Conservation (phyloP, 208 protist genomes). For the Novymonas esmeraldas region DNA sequence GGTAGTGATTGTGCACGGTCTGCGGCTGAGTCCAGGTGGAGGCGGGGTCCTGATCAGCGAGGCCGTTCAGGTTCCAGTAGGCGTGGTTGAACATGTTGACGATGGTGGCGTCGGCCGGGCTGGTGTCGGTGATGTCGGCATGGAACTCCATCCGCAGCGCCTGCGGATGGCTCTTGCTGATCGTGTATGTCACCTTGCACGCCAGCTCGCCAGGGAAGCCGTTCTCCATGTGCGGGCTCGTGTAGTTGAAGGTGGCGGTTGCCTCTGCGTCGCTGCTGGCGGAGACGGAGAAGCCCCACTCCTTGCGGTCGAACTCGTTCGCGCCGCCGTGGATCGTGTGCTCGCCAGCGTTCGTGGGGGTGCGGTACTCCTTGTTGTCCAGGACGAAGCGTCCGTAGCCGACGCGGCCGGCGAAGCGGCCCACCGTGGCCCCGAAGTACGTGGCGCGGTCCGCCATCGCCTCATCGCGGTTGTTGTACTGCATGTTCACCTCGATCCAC, state of each 20-base stretch:
- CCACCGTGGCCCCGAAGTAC: slow-evolving; percentile 65
- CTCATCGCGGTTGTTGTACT: slow-evolving; percentile 55
- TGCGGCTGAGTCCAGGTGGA: slow-evolving; percentile 15
- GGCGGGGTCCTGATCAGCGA: slow-evolving; percentile 24
- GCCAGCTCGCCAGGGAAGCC: slow-evolving; percentile 58
- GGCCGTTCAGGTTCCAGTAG: slow-evolving; percentile 70
- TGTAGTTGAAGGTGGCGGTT: slow-evolving; percentile 32
- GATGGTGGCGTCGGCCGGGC: slow-evolving; percentile 37
- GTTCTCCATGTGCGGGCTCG: slow-evolving; percentile 63
- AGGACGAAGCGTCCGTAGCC: slow-evolving; percentile 17
- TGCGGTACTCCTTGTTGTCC: slow-evolving; percentile 17
- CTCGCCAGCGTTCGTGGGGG: slow-evolving; percentile 22
- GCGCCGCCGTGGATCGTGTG: slow-evolving; percentile 53
- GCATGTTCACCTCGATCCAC: slow-evolving; percentile 63
- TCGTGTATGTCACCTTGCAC: slow-evolving; percentile 36
- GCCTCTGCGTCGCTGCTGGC: slow-evolving; percentile 43
- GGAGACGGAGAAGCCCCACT: slow-evolving; percentile 41
- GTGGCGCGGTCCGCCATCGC: slow-evolving; percentile 36
- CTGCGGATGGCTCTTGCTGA: slow-evolving; percentile 25
- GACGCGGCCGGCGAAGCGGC: slow-evolving; percentile 67
- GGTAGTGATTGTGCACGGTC: slow-evolving; percentile 35
- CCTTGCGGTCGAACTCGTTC: slow-evolving; percentile 53
- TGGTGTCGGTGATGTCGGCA: slow-evolving; percentile 35
- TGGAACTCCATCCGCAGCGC: slow-evolving; percentile 35
- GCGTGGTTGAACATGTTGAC: slow-evolving; percentile 70